Conservation (phyloP, 257 asterid genomes). For the Jasminum sambac region DNA sequence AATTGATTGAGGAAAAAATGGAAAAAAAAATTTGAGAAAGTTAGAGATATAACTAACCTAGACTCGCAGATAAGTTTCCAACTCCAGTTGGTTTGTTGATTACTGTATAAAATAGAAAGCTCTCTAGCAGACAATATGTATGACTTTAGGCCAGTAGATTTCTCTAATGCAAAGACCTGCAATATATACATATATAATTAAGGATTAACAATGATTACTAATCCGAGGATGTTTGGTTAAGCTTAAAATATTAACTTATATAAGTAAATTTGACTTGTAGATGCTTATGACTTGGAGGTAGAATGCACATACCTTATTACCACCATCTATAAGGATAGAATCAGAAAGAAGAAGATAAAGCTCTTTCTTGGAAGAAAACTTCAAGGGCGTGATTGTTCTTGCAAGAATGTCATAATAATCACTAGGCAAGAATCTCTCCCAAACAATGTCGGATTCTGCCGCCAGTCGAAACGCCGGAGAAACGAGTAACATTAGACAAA, state of each 20-base stretch:
- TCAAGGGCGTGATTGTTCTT: conserved; percentile 19
- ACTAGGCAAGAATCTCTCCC: conserved; percentile 38
- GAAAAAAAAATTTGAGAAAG: too few species aligned
- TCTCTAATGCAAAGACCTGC: conserved; percentile 38
- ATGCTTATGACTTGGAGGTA: neutral
- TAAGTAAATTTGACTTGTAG: neutral
- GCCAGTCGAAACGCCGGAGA: conserved; percentile 25
- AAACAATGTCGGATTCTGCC: conserved; percentile 31
- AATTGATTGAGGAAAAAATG: neutral
- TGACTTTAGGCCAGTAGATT: conserved; percentile 29
- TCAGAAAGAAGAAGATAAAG: conserved; percentile 24
- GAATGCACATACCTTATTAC: conserved; percentile 28
- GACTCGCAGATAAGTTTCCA: conserved; percentile 34
- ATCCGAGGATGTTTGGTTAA: neutral
- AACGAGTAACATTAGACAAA: conserved; percentile 25
- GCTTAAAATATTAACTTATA: neutral
- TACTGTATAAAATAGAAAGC: conserved; percentile 29
- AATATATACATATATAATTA: neutral
- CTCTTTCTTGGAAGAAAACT: conserved; percentile 33
- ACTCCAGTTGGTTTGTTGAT: conserved; percentile 33
- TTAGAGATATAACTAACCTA: conserved; percentile 21
- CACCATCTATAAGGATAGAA: conserved; percentile 32
- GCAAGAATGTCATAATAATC: conserved; percentile 26
- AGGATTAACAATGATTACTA: neutral
- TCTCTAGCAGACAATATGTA: conserved; percentile 36